Percentiles rank a stretch among this genome's conserved stretches.
Conservation (phyloP, 129 eudicot genomes). For the Scalesia atractyloides region DNA sequence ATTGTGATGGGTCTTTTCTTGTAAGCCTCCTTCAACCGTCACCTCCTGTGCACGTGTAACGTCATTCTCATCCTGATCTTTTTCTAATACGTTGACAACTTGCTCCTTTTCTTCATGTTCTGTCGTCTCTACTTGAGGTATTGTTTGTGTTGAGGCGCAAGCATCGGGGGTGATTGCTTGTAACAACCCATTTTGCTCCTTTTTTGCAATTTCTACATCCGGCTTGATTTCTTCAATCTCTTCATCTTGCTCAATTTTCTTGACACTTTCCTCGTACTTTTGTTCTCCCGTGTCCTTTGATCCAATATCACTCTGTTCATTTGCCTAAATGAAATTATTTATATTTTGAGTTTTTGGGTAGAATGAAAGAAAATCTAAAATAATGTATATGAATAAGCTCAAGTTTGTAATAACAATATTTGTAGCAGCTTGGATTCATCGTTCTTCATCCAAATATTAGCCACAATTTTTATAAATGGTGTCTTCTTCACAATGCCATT, state of each 20-base stretch:
- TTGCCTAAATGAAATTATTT: conserved; percentile 18
- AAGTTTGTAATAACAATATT: conserved; percentile 11
- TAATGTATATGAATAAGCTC: neutral
- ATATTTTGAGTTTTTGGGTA: neutral
- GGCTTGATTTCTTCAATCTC: conserved; percentile 16
- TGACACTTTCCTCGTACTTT: conserved; percentile 9
- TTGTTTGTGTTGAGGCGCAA: conserved; percentile 2
- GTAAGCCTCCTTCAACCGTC: conserved; percentile 4
- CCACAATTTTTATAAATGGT: conserved; percentile 1
- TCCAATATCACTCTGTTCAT: conserved; percentile 23
- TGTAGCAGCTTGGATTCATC: conserved; percentile 3
- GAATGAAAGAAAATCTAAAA: neutral
- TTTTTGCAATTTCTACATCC: conserved; percentile 2
- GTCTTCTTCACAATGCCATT: neutral
- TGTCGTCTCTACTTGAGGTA: neutral
- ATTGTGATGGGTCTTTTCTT: conserved; percentile 4
- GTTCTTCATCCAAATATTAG: conserved; percentile 1
- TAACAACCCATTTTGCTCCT: neutral
- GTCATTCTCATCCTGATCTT: neutral
- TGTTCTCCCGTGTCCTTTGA: conserved; percentile 18
- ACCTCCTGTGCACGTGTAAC: conserved; percentile 3
- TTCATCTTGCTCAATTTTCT: conserved; percentile 11
- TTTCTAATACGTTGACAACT: conserved; percentile 13
- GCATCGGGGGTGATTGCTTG: neutral
- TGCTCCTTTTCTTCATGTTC: conserved; percentile 15